A percentile compares a stretch with the other conserved stretches of the same genome.
Conservation (phyloP, 371 early-diverging fungal genomes). For the Capillidium heterosporum region DNA sequence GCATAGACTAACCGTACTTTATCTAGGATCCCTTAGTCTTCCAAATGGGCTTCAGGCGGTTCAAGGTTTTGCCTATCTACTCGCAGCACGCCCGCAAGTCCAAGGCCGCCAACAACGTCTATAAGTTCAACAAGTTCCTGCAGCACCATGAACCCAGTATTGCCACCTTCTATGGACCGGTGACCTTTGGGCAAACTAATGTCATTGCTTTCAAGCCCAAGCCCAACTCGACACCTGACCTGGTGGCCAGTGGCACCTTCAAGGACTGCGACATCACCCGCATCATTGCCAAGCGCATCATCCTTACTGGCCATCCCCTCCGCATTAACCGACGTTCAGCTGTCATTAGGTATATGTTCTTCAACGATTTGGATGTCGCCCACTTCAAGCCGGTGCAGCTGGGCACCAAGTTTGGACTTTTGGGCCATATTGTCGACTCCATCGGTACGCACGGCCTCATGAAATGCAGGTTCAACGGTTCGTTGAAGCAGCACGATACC, state of each 20-base stretch:
- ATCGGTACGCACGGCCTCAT: conserved; percentile 92
- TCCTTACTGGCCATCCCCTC: conserved; percentile 88
- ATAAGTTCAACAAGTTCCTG: conserved; percentile 85
- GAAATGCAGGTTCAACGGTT: conserved; percentile 88
- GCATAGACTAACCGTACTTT: conserved; percentile 11
- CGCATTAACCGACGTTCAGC: conserved; percentile 82
- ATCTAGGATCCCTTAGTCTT: conserved; percentile 64
- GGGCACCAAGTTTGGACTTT: conserved; percentile 71
- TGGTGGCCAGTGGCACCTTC: conserved; percentile 65
- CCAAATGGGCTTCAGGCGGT: conserved; percentile 77
- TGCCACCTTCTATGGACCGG: conserved; percentile 76
- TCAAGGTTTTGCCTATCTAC: conserved; percentile 61
- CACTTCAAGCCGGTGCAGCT: conserved; percentile 92
- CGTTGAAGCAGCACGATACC: conserved; percentile 80
- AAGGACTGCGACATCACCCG: conserved; percentile 60
- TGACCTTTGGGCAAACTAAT: conserved; percentile 65
- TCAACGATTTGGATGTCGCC: conserved; percentile 72
- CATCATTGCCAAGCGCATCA: conserved; percentile 82
- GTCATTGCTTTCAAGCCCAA: conserved; percentile 46
- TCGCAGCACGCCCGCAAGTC: conserved; percentile 66
- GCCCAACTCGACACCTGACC: conserved; percentile 49
- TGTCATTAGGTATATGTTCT: conserved; percentile 93
- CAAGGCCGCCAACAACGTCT: conserved; percentile 72
- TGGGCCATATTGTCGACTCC: conserved; percentile 80
- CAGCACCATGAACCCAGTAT: conserved; percentile 45